Evolutionary conservation across 768 basidiomycete species (phyloP), one percentile per base, ranked within the genome.

Genomic region (Boletellus ananas): DNA sequence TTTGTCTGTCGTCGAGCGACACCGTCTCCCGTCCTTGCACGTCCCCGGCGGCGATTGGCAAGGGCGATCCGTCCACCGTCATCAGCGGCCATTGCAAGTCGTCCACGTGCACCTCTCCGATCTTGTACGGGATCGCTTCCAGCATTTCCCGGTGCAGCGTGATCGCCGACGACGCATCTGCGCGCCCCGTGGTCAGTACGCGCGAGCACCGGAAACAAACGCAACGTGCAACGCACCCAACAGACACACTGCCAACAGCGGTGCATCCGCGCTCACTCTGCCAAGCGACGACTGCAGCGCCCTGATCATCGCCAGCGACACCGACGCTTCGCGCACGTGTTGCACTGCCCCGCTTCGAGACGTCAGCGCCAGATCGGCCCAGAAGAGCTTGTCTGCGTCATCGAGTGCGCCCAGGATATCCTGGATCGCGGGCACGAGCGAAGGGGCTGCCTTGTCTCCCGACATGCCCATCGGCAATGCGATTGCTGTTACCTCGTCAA

Each of bases 111-210:
- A 61, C 33, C 12, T 72, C 62, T 3, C 74, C 71, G 50, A 87
- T 80, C 63, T 96, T 96, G 60, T 80, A 68, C 1, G 79, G 75
- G 43, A 94, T 85, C 14, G 80, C 81, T 55, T 95, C 93, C 14
- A 94, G 66, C 74, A 97, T 80, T 62, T 98, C 95, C 16, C 91
- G 79, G 9, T 84, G 82, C 2, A 96, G 74, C 0, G 91, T 92
- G 39, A 94, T 79, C 5, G 89, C 80, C 0, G 84, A 74, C 3
- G 85, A 84, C 13, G 78, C 72, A 65, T 95, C 94, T 95, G 56
- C 9, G 42, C 16, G 27, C 17, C 13, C 38, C 16, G 3, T 10
- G 9, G 38, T 56, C n/a, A 12, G 13, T 10, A 12, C 37, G 16
- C 42, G 29, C 45, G 21, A 13, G 12, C 3, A 33, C 14, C 12